Percentiles rank a stretch among this genome's conserved stretches.
These are phyloP conservation scores for Fusarium chaquense DNA, from an alignment of 2,329 filamentous ascomycete genomes.

Conservation along the genomic window DNA sequence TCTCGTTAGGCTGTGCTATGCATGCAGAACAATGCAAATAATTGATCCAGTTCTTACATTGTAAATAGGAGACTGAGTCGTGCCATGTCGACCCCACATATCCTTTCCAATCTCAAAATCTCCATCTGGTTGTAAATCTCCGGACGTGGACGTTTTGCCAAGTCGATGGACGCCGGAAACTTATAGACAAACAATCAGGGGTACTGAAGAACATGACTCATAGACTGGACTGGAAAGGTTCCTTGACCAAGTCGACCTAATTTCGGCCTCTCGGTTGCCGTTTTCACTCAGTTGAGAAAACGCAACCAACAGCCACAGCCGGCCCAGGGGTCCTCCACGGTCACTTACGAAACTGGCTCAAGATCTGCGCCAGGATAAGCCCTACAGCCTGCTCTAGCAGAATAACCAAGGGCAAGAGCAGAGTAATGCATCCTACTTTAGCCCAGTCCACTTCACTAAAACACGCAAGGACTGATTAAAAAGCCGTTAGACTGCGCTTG, in stretches of 20 bases:
- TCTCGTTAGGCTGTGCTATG: constrained; percentile 14
- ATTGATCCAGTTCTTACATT: background rate
- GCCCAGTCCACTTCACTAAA: constrained; percentile 17
- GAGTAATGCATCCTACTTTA: constrained; percentile 6
- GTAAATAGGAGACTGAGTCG: background rate
- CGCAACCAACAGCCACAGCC: constrained; percentile 26
- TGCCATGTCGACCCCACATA: constrained; percentile 1
- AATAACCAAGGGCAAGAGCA: background rate
- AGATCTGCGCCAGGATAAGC: constrained; percentile 39
- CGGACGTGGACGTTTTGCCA: constrained; percentile 4
- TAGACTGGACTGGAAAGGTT: background rate
- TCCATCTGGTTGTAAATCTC: constrained; percentile 6
- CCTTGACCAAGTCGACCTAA: background rate
- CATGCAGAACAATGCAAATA: background rate
- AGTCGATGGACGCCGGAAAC: background rate
- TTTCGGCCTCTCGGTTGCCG: constrained; percentile 11
- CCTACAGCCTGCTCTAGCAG: constrained; percentile 18
- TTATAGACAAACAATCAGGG: constrained; percentile 2
- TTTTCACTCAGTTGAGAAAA: constrained; percentile 8
- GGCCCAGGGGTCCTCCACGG: constrained; percentile 9
- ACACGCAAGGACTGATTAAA: constrained; percentile 26
- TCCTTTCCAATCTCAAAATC: constrained; percentile 9
- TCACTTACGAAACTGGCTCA: constrained; percentile 35
- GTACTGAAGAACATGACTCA: background rate
- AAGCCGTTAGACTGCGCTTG: constrained; percentile 29